A percentile compares a stretch with the other conserved stretches of the same genome.
Evolutionary conservation across 2,329 filamentous ascomycete species (phyloP).

Genomic region (Fusarium bulbicola): DNA sequence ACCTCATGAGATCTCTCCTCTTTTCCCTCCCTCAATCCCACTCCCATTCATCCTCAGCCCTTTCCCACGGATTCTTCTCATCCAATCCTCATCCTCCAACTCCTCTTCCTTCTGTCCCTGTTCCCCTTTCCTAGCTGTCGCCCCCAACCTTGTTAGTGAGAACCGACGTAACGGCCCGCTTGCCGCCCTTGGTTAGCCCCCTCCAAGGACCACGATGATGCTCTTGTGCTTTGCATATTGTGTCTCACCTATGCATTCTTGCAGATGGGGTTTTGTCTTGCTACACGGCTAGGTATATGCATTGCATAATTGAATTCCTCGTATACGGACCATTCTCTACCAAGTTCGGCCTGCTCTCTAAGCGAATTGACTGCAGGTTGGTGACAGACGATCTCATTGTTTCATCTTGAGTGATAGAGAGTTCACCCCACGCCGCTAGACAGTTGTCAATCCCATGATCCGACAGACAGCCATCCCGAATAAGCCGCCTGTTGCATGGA

Average conservation of each 20-base stretch:
- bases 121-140: constrained; percentile 7
- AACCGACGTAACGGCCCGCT: constrained; percentile 14
- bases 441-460: constrained; percentile 36
- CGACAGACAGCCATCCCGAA: constrained; percentile 15
- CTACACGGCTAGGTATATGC: neutral
- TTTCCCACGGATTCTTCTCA: constrained; percentile 4
- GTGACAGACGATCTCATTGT: neutral
- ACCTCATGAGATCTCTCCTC: neutral
- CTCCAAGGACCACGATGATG: constrained; percentile 28
- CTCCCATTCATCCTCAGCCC: neutral
- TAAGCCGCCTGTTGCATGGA: neutral
- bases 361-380: neutral
- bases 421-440: constrained; percentile 25
- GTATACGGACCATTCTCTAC: neutral
- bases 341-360: neutral
- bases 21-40: constrained; percentile 5
- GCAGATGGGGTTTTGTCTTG: neutral
- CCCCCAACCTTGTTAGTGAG: constrained; percentile 7
- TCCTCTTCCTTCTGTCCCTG: neutral
- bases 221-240: constrained; percentile 4
- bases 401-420: constrained; percentile 3
- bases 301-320: neutral
- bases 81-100: constrained; percentile 28
- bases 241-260: constrained; percentile 1
- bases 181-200: constrained; percentile 9